These are phyloP conservation scores for Solanum appendiculatum DNA, from an alignment of 257 asterid species.

Conservation along the genomic window DNA sequence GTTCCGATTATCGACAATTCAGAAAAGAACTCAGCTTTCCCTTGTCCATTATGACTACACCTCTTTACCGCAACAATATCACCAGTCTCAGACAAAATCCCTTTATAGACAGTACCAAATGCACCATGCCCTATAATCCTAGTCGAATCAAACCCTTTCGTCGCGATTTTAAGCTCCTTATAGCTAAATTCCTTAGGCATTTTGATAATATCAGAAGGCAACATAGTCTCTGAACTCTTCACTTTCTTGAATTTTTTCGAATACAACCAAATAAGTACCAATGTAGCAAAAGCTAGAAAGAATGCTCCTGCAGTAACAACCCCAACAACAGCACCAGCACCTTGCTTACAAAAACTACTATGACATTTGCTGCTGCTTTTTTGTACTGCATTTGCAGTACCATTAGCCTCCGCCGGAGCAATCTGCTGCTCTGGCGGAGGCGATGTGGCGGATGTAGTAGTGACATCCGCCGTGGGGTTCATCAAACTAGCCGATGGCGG, in stretches of 20 bases:
- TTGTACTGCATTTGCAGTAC: conserved; percentile 5
- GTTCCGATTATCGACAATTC: conserved; percentile 3
- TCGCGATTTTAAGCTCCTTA: conserved; percentile 1
- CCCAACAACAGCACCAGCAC: conserved; percentile 68
- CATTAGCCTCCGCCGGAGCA: conserved; percentile 11
- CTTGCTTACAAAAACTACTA: conserved; percentile 39
- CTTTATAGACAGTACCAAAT: conserved; percentile 7
- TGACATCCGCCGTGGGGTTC: conserved; percentile 36
- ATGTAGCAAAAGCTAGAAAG: conserved; percentile 37
- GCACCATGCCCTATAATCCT: conserved; percentile 5
- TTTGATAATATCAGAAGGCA: conserved; percentile 49
- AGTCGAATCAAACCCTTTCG: background rate
- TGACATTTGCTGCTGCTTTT: conserved; percentile 30
- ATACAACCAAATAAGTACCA: conserved; percentile 39
- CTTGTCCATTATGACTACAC: background rate
- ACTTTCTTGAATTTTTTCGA: conserved; percentile 35
- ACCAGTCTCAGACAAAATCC: background rate
- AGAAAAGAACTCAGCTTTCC: conserved; percentile 5
- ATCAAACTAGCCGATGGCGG: conserved; percentile 31
- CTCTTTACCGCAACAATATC: background rate
- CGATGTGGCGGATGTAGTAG: conserved; percentile 8
- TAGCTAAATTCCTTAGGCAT: conserved; percentile 11
- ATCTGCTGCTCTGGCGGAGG: conserved; percentile 25
- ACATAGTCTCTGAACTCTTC: conserved; percentile 18
- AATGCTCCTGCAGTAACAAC: conserved; percentile 78